These are phyloP conservation scores for Coniosporium apollinis DNA, from an alignment of 495 filamentous ascomycete genomes.

Conservation along the genomic window DNA sequence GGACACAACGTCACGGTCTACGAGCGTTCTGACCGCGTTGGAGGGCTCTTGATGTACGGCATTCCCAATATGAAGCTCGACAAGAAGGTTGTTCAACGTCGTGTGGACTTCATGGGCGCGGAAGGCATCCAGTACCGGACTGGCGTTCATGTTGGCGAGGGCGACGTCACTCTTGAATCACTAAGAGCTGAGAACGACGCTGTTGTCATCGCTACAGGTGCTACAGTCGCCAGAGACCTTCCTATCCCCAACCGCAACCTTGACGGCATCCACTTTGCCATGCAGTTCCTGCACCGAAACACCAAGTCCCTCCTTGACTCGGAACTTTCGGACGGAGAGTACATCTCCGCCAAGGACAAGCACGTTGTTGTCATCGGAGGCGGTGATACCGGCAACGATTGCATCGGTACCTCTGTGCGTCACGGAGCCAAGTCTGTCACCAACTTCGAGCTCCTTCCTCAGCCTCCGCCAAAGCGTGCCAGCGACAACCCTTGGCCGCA, in stretches of 20 bases:
- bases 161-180: conserved; percentile 53
- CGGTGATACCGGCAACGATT: conserved; percentile 98
- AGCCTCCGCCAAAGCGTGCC: conserved; percentile 85
- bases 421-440: conserved; percentile 92
- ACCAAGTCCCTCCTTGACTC: conserved; percentile 98
- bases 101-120: conserved; percentile 87
- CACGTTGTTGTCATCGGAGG: conserved; percentile 95
- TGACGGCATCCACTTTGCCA: conserved; percentile 91
- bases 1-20: conserved; percentile 89
- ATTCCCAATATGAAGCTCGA: conserved; percentile 99
- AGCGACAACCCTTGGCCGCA: conserved; percentile 98
- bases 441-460: conserved; percentile 95
- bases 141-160: conserved; percentile 61
- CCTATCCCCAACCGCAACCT: conserved; percentile 84
- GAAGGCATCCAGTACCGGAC: conserved; percentile 81
- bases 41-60: conserved; percentile 95
- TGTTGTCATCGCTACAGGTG: conserved; percentile 89
- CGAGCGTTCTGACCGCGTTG: conserved; percentile 84
- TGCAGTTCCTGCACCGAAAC: conserved; percentile 97
- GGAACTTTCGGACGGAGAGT: conserved; percentile 64
- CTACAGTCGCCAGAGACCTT: conserved; percentile 90
- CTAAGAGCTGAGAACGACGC: conserved; percentile 67
- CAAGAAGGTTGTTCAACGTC: conserved; percentile 93
- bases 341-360: conserved; percentile 95
- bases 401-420: conserved; percentile 94